Evolutionary conservation across 805 yeast genomes (phyloP).

Genomic region (Cyberlindnera samutprakarnensis): DNA sequence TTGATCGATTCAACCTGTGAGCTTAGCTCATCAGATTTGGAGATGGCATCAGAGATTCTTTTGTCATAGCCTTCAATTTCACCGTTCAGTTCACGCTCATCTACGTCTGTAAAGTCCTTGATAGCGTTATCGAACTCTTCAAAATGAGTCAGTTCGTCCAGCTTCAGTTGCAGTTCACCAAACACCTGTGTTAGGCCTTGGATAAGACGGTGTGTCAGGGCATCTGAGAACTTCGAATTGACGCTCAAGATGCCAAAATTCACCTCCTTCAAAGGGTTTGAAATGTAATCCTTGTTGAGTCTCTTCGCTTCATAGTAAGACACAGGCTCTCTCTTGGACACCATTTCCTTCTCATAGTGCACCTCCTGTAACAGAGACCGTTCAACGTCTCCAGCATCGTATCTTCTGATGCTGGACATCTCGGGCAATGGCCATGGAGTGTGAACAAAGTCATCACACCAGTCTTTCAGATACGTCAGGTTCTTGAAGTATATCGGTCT

Average conservation of each 20-base stretch:
- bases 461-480: constrained; percentile 51
- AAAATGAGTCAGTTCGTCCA: constrained; percentile 39
- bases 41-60: constrained; percentile 24
- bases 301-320: constrained; percentile 52
- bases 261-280: constrained; percentile 57
- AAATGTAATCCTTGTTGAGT: constrained; percentile 56
- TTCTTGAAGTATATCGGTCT: constrained; percentile 67
- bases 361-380: constrained; percentile 70
- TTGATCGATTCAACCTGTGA: constrained; percentile 20
- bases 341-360: constrained; percentile 36
- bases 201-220: constrained; percentile 58
- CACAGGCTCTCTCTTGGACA: too few relatives aligned
- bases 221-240: constrained; percentile 28
- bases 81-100: constrained; percentile 36
- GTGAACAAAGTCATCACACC: constrained; percentile 40
- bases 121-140: constrained; percentile 34
- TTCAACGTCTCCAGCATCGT: constrained; percentile 71
- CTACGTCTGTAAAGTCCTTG: constrained; percentile 33
- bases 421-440: constrained; percentile 76
- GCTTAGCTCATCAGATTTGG: constrained; percentile 24
- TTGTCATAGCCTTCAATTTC: constrained; percentile 37
- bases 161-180: constrained; percentile 33
- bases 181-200: constrained; percentile 46
- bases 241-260: constrained; percentile 44
- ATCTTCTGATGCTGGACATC: constrained; percentile 53